Conservation (phyloP, 2,329 filamentous ascomycete species). For the Elsinoe necatrix region DNA sequence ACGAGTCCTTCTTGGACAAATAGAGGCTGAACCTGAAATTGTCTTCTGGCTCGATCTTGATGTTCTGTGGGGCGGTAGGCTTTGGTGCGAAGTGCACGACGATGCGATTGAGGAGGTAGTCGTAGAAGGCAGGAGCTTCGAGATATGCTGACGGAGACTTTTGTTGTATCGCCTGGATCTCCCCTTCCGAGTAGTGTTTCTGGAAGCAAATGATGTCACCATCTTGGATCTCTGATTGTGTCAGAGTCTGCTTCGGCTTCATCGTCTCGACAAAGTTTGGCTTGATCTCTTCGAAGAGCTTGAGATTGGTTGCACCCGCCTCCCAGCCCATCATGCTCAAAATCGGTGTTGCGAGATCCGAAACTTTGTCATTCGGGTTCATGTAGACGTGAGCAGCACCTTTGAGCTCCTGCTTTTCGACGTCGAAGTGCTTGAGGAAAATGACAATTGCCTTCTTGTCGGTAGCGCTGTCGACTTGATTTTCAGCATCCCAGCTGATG, state of each 20-base stretch:
- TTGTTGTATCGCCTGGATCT: constrained; percentile 22
- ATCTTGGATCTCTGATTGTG: constrained; percentile 89
- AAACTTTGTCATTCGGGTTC: constrained; percentile 75
- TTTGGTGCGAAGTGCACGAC: constrained; percentile 68
- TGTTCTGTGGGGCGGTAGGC: constrained; percentile 32
- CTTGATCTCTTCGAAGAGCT: constrained; percentile 94
- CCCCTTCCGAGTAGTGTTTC: constrained; percentile 47
- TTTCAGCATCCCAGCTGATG: constrained; percentile 60
- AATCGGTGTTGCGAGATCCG: constrained; percentile 72
- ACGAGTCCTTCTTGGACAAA: constrained; percentile 79
- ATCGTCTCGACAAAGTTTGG: constrained; percentile 93
- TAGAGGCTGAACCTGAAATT: constrained; percentile 65
- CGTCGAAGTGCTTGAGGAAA: constrained; percentile 88
- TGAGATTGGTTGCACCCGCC: constrained; percentile 55
- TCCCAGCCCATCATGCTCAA: constrained; percentile 79
- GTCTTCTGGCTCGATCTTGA: constrained; percentile 33
- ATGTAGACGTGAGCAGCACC: constrained; percentile 83
- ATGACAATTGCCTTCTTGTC: constrained; percentile 59
- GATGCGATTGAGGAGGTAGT: constrained; percentile 80
- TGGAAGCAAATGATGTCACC: constrained; percentile 97
- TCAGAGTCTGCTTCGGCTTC: constrained; percentile 82
- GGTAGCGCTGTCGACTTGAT: constrained; percentile 35
- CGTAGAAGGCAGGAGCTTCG: constrained; percentile 81
- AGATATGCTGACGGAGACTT: constrained; percentile 32
- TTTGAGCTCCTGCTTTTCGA: constrained; percentile 61